Evolutionary conservation across 78 protist species (phyloP).

Genomic region (Dictyostelium intermedium): DNA sequence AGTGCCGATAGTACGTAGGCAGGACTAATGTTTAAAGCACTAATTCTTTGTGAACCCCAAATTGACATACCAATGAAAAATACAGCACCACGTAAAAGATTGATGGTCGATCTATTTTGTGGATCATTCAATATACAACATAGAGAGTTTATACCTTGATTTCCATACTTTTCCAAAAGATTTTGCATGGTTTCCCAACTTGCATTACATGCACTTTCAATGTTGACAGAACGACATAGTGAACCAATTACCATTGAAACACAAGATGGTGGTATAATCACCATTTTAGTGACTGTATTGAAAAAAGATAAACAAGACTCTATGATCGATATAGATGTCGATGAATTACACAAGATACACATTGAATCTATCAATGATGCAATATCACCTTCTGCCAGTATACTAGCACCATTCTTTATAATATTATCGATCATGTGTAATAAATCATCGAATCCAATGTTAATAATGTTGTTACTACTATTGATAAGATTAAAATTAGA

Average conservation of each 20-base stretch:
- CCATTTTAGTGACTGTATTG: constrained; percentile 8
- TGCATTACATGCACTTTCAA: constrained; percentile 47
- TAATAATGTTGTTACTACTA: background rate
- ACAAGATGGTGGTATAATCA: constrained; percentile 59
- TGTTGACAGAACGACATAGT: constrained; percentile 48
- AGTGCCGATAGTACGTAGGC: constrained; percentile 48
- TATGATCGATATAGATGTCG: background rate
- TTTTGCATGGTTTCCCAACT: constrained; percentile 63
- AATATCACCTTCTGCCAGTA: constrained; percentile 44
- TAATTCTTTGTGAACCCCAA: constrained; percentile 80
- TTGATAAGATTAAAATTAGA: background rate
- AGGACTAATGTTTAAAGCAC: constrained; percentile 25
- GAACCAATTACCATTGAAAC: constrained; percentile 41
- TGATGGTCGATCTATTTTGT: constrained; percentile 44
- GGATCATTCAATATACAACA: constrained; percentile 55
- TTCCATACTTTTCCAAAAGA: constrained; percentile 47
- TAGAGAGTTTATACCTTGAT: constrained; percentile 62
- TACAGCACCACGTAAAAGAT: constrained; percentile 73
- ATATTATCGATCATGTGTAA: constrained; percentile 36
- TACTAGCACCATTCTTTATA: background rate
- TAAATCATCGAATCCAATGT: constrained; percentile 20
- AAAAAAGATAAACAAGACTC: constrained; percentile 47
- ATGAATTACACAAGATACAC: constrained; percentile 34
- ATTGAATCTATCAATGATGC: constrained; percentile 50
- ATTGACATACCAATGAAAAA: constrained; percentile 82